Evolutionary conservation across 2,329 filamentous ascomycete species (phyloP), one percentile per base, ranked within the genome.

Genomic region (Zymoseptoria passerinii): DNA sequence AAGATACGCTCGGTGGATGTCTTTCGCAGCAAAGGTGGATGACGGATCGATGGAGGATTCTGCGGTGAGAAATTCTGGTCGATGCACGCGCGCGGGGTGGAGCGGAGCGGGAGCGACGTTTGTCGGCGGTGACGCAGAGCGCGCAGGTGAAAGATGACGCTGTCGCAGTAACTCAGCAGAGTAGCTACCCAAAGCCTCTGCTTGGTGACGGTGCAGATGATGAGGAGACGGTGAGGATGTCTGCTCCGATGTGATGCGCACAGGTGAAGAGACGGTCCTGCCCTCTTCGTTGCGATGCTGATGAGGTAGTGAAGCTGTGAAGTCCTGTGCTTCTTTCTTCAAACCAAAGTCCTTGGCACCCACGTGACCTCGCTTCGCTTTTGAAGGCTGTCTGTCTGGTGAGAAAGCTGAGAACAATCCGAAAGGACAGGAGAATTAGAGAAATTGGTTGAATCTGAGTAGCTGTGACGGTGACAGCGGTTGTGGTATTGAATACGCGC

Each of bases 131-230:
- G 35, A 44, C 35, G 35, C 35, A 44, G 35, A 44, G 35, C 16
- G 35, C n/a, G 35, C 35, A n/a, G 50, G 23, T 52, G 50, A 18
- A 9, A 9, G 50, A 52, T 52, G 50, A 18, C 23, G 8, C 35
- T 44, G 35, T 23, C 50, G 23, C 50, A 52, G 49, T 20, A 28
- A 52, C 50, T 52, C 50, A 52, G 50, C 50, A 52, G 50, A 52
- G 28, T 23, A 52, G 50, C 50, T 52, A 52, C 50, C 50, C 23
- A 52, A 52, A 52, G 50, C 50, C 23, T 52, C 50, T 52, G 50
- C 50, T 52, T 23, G 23, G 50, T 28, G 23, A 28, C 28, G 23
- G 50, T 52, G 50, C 50, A 28, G 23, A 13, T 16, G 13, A 2
- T 44, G 35, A 44, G 35, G 16, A n/a, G 35, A 44, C 35, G 35